phyloP scores from a whole-genome alignment of 176 grass and related monocot genomes.

The Neostapfia colusana region DNA sequence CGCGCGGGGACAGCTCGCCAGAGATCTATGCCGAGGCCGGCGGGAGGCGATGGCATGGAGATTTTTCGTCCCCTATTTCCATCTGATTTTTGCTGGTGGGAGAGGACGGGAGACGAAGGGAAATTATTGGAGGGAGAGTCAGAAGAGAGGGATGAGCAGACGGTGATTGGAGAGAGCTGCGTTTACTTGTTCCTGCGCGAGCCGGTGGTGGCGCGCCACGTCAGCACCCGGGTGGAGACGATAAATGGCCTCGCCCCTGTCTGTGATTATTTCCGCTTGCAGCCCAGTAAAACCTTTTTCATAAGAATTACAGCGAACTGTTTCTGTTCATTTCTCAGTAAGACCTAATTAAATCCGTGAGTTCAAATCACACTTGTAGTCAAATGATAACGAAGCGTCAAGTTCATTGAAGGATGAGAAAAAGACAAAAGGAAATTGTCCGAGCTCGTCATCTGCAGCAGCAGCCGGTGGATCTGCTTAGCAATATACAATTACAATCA shows the following conservation, averaged over 20 bases:
- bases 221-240: slow-evolving; percentile 9
- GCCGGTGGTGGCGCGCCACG: slow-evolving; percentile 40
- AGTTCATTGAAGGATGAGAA: background rate
- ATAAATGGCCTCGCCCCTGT: slow-evolving; percentile 39
- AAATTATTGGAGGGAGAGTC: slow-evolving; percentile 51
- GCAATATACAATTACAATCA: slow-evolving; percentile 15
- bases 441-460: background rate
- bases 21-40: slow-evolving; percentile 38
- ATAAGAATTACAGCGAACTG: background rate
- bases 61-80: background rate
- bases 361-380: background rate
- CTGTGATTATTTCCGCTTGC: background rate
- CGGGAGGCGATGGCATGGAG: slow-evolving; percentile 29
- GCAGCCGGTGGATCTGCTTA: background rate
- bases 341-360: background rate
- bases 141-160: background rate
- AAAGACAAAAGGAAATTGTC: background rate
- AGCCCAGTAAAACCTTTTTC: background rate
- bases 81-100: slow-evolving; percentile 14
- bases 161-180: slow-evolving; percentile 24
- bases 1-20: background rate
- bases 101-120: slow-evolving; percentile 21
- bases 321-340: background rate
- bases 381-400: background rate
- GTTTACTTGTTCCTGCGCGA: slow-evolving; percentile 20